Base-by-base conservation (phyloP, 2,329 filamentous ascomycete genomes). In the Pseudocercospora fijiensis region DNA sequence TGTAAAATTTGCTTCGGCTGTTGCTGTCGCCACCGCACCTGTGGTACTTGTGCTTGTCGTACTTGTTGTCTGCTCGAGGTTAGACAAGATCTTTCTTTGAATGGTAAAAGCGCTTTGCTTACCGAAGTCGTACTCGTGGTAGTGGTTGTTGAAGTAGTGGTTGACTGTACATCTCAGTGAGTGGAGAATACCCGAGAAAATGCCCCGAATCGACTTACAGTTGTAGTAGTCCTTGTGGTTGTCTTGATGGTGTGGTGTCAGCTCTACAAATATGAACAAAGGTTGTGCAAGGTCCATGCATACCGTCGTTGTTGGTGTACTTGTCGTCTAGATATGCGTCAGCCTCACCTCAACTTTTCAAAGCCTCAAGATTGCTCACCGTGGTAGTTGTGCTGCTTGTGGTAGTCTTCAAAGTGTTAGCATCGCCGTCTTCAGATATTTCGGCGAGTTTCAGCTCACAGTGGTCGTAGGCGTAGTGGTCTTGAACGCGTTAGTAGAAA, bases 21-120 rank as follows among this genome's bases (percentile, higher is more conserved):
- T 56, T 10, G 58, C 58, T n/a, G 58, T 61, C 4, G 51, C 49
- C 7, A 61, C 49, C 6, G 49, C 24, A n/a, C 24, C 24, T 4
- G 20, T 27, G 20, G 49, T 37, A 3, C 13, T 37, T 16, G 33
- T 37, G 45, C 45, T 49, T 49, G 45, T 49, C 6, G 45, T 49
- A 26, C 18, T 49, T 49, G 45, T 22, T n/a, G 49, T 53, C 43
- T 47, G 18, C 43, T 24, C 10, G 4, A 47, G n/a, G 43, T 47
- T 16, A 47, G 43, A 10, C 11, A 24, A 47, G 1, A 10, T 18
- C 18, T 47, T 7, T 9, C 18, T 47, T 16, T 16, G 18, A 24
- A 20, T 24, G 9, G 18, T 3, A 13, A 18, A 18, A 10, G 10
- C 22, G 43, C 18, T 16, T 20, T 47, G 22, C 18, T 47, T 47